Evolutionary conservation across 768 basidiomycete genomes (phyloP).

Genomic region (Trametopsis cervina): DNA sequence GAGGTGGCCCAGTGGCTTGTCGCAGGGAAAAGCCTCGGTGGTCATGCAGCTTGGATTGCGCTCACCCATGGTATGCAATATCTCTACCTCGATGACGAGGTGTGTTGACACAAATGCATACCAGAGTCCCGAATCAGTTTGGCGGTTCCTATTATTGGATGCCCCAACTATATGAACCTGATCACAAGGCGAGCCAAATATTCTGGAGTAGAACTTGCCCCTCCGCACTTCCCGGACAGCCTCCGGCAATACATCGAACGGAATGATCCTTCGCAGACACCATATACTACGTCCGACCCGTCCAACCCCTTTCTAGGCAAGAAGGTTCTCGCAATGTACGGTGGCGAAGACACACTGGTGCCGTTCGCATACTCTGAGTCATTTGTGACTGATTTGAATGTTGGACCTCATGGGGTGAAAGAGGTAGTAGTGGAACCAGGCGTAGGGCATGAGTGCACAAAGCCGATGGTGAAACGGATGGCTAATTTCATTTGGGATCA

Average conservation of each 20-base stretch:
- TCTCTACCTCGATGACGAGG: background rate
- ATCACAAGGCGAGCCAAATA: constrained; percentile 49
- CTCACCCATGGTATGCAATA: constrained; percentile 37
- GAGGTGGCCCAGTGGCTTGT: constrained; percentile 62
- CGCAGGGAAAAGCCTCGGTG: constrained; percentile 75
- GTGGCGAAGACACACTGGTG: constrained; percentile 57
- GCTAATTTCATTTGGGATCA: constrained; percentile 26
- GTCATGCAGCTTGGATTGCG: constrained; percentile 75
- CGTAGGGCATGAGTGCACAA: constrained; percentile 57
- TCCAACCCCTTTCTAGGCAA: constrained; percentile 63
- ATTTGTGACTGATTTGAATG: constrained; percentile 51
- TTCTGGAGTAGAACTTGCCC: constrained; percentile 33
- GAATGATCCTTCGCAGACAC: constrained; percentile 38
- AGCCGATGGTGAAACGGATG: constrained; percentile 48
- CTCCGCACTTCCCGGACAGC: constrained; percentile 53
- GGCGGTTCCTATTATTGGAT: constrained; percentile 52
- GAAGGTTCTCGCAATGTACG: constrained; percentile 67
- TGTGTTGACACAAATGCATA: background rate
- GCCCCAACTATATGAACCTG: constrained; percentile 59
- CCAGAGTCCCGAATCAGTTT: constrained; percentile 7
- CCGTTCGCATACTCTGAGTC: constrained; percentile 51
- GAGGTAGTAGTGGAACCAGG: constrained; percentile 45
- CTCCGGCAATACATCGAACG: constrained; percentile 40
- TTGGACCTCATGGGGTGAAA: constrained; percentile 48
- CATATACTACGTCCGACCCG: constrained; percentile 31